These are phyloP conservation scores for Penicillium sp. DNA, from an alignment of 2,329 filamentous ascomycete species.

Conservation along the genomic window DNA sequence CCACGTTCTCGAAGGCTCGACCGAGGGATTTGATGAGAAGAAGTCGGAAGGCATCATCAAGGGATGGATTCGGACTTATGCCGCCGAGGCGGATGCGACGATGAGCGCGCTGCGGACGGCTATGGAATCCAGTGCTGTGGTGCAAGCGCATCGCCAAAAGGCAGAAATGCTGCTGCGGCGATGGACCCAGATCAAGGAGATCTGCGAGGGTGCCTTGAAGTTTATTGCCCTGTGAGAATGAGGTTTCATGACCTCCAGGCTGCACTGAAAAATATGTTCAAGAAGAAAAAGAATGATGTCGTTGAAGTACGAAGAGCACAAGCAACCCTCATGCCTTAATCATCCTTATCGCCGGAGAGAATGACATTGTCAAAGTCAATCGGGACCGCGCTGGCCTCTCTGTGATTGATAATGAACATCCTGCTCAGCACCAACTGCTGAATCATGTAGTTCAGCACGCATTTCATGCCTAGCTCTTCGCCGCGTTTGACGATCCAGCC, in stretches of 20 bases:
- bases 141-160: conserved; percentile 26
- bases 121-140: conserved; percentile 18
- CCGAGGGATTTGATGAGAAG: conserved; percentile 31
- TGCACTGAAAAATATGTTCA: not conserved
- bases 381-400: conserved; percentile 37
- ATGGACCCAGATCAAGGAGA: conserved; percentile 43
- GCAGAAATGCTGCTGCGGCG: conserved; percentile 34
- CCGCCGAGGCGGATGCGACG: conserved; percentile 35
- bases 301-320: not conserved
- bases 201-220: conserved; percentile 34
- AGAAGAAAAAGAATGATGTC: not conserved
- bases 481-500: conserved; percentile 81
- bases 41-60: conserved; percentile 38
- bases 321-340: not conserved
- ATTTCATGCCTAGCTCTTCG: conserved; percentile 69
- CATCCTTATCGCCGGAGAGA: conserved; percentile 9
- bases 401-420: conserved; percentile 47
- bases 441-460: conserved; percentile 72
- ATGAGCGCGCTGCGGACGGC: conserved; percentile 27
- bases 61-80: conserved; percentile 40
- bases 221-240: conserved; percentile 20
- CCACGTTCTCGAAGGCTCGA: conserved; percentile 42
- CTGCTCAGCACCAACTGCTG: conserved; percentile 74
- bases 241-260: not conserved
- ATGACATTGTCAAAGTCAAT: conserved; percentile 23